These are phyloP conservation scores for Monosporozyma yasuniensis DNA, from an alignment of 805 yeast species.

Conservation along the genomic window DNA sequence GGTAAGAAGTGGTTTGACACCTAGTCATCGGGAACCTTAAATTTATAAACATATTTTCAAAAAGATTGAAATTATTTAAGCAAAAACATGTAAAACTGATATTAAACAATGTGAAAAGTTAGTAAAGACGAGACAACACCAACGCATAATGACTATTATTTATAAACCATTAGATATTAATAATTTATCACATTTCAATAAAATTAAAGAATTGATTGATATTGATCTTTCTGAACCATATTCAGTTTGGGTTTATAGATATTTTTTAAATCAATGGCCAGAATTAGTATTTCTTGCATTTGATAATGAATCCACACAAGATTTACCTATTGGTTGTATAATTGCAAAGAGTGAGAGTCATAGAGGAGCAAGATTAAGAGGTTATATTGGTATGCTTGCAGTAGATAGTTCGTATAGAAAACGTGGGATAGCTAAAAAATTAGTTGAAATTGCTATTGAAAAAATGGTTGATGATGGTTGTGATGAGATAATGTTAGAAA, in stretches of 20 bases:
- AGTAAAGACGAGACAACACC: neutral
- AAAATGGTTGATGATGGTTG: conserved; percentile 57
- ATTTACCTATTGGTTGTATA: conserved; percentile 63
- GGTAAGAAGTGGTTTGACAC: neutral
- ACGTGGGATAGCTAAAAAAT: conserved; percentile 67
- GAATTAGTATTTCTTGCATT: conserved; percentile 63
- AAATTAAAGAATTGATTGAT: conserved; percentile 50
- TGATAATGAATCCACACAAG: conserved; percentile 23
- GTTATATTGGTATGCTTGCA: conserved; percentile 95
- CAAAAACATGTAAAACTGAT: neutral
- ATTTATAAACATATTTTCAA: neutral
- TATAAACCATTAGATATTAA: conserved; percentile 23
- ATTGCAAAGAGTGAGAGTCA: conserved; percentile 78
- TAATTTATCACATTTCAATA: conserved; percentile 34
- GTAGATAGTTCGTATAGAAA: conserved; percentile 67
- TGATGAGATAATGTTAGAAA: conserved; percentile 89
- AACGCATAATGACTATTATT: conserved; percentile 8
- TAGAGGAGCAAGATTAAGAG: conserved; percentile 57
- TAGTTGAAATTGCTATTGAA: conserved; percentile 54
- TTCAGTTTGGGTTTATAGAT: conserved; percentile 85
- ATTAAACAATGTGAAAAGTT: no score
- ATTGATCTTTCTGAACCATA: conserved; percentile 86
- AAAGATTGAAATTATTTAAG: no score
- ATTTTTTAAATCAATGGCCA: conserved; percentile 87
- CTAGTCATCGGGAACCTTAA: neutral